Base-by-base conservation (phyloP, 371 early-diverging fungal species). In the Mortierella sp. region DNA sequence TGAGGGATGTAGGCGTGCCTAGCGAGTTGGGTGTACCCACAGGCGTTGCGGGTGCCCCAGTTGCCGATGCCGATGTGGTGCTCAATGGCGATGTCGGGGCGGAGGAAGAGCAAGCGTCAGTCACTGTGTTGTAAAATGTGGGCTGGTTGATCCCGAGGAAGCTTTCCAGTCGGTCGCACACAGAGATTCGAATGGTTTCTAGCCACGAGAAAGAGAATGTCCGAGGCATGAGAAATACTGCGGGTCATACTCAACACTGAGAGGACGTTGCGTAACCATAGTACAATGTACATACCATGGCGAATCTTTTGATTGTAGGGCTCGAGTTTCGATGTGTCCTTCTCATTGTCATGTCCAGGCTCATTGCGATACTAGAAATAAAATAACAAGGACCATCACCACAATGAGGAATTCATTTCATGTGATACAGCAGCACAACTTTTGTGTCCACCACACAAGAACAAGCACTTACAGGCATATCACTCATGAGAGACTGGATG, bases 401-500 rank as follows among this genome's bases (percentile, higher is more conserved):
- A 34, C 34, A 34, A 7, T 34, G 34, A 34, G 34, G 10, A 28
- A 43, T 43, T 5, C 16, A 19, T 43, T 43, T 16, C 14, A 16
- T 43, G 19, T 43, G 45, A 19, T 34, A 4, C 34, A 34, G n/a
- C n/a, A n/a, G n/a, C 10, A 10, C 34, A 34, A 7, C 4, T 34
- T 10, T 34, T 34, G 34, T 7, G 10, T 7, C 10, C 34, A 18
- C 18, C 21, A 28, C 19, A 1, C 8, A 21, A 23, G 27, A 5
- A 28, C 8, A 21, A 23, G 27, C 1, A 28, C 67, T 48, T 69
- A 72, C 80, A 16, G 80, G 80, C 55, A 67, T 74, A 34, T 88
- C 88, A 21, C 79, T 81, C 83, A 88, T 80, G 13, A 88, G 72
- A 1, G 82, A 82, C 58, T 88, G 88, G 47, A 88, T 88, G 13